Conservation (phyloP, 768 basidiomycete species). For the Macrolepiota dolichaula region DNA sequence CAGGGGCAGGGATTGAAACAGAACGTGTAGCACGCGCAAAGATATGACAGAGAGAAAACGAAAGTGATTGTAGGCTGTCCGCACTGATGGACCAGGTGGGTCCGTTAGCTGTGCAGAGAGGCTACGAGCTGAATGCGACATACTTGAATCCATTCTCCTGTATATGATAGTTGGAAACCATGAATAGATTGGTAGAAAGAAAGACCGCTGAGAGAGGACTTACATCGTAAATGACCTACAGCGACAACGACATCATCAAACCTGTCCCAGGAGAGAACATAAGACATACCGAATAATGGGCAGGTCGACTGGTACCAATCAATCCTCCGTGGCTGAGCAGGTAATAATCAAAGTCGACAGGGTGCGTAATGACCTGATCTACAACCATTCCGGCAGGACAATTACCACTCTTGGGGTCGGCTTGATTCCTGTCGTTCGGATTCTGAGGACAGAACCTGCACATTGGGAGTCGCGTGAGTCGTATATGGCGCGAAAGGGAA, state of each 20-base stretch:
- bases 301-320: conserved; percentile 65
- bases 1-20: conserved; percentile 82
- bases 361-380: conserved; percentile 67
- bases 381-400: conserved; percentile 79
- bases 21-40: conserved; percentile 81
- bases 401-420: conserved; percentile 62
- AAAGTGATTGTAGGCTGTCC: conserved; percentile 64
- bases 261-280: background rate
- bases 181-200: background rate
- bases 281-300: conserved; percentile 42
- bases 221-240: conserved; percentile 42
- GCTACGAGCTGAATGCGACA: conserved; percentile 13
- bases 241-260: background rate
- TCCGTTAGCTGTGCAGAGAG: background rate
- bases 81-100: conserved; percentile 32
- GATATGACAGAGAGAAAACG: conserved; percentile 75
- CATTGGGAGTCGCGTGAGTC: background rate
- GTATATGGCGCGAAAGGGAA: background rate
- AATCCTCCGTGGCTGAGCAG: conserved; percentile 75
- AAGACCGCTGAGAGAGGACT: conserved; percentile 15
- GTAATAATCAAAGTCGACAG: conserved; percentile 76
- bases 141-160: conserved; percentile 62
- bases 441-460: conserved; percentile 29
- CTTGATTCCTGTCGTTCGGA: conserved; percentile 27
- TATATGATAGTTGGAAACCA: background rate